phyloP scores from a whole-genome alignment of 305 asterid species.

The Fraxinus nigra region DNA sequence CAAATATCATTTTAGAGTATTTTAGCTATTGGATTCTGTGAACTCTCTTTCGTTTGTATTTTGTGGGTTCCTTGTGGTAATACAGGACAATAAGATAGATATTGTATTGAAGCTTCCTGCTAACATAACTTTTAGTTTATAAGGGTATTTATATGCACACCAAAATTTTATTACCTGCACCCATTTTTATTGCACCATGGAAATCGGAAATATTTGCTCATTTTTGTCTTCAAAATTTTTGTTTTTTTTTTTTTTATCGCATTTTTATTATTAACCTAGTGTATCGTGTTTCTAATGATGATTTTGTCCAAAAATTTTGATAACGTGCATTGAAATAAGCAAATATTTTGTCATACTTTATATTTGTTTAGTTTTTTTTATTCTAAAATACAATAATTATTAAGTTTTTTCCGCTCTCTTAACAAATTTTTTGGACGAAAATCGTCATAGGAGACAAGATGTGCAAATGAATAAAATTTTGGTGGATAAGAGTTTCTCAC shows the following conservation, averaged over 20 bases:
- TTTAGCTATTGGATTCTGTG: neutral
- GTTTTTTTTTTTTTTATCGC: too few species aligned
- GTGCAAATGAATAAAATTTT: neutral
- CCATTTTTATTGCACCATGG: too few species aligned
- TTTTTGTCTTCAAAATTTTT: too few species aligned
- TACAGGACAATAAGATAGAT: neutral
- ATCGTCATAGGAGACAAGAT: neutral
- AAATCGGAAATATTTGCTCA: too few species aligned
- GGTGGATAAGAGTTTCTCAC: neutral
- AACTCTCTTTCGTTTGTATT: neutral
- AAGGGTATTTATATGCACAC: neutral
- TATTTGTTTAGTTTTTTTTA: too few species aligned
- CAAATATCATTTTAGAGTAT: neutral
- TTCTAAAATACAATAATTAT: neutral
- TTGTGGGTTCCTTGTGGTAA: neutral
- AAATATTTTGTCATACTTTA: neutral
- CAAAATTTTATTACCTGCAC: neutral
- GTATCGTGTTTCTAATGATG: neutral
- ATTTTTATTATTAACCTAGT: too few species aligned
- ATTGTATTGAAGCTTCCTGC: neutral
- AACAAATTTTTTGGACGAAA: neutral
- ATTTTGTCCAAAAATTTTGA: neutral
- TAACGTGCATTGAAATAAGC: too few species aligned
- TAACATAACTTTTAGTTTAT: neutral
- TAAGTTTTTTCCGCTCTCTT: neutral